Evolutionary conservation across 148 eudicot species (phyloP).

Genomic region (Rhododendron molle): DNA sequence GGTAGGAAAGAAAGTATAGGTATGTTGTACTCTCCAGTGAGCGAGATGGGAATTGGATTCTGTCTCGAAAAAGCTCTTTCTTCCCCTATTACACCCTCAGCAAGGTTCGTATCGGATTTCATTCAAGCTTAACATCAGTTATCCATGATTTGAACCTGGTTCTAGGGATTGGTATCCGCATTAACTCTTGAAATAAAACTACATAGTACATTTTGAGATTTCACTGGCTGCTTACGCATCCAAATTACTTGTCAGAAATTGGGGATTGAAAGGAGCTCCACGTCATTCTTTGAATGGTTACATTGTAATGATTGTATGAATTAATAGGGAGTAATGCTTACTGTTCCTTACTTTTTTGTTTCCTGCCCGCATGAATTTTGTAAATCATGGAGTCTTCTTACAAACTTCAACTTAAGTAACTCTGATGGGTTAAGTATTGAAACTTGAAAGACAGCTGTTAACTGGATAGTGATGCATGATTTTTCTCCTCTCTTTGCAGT

Average conservation of each 20-base stretch:
- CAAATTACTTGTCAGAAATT: neutral
- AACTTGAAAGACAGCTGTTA: neutral
- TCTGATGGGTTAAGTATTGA: neutral
- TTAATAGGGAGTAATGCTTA: neutral
- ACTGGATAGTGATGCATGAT: neutral
- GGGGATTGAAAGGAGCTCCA: neutral
- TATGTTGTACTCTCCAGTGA: too few relatives aligned
- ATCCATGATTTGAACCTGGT: neutral
- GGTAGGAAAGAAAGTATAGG: too few relatives aligned
- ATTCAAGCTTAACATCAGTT: too few relatives aligned
- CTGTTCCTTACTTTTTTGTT: neutral
- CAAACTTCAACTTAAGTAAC: neutral
- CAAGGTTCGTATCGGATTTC: too few relatives aligned
- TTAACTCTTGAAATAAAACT: neutral
- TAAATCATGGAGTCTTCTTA: neutral
- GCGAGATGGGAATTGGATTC: too few relatives aligned
- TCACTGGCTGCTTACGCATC: neutral
- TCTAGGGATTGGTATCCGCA: neutral
- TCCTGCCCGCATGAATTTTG: neutral
- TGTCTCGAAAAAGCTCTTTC: too few relatives aligned
- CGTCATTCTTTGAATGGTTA: neutral
- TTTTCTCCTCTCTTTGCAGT: slow-evolving; percentile 31
- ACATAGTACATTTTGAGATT: neutral
- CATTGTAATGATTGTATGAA: neutral
- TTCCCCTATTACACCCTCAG: too few relatives aligned